Evolutionary conservation across 1,284 basidiomycete genomes (phyloP).

Genomic region (Pascua sp.): DNA sequence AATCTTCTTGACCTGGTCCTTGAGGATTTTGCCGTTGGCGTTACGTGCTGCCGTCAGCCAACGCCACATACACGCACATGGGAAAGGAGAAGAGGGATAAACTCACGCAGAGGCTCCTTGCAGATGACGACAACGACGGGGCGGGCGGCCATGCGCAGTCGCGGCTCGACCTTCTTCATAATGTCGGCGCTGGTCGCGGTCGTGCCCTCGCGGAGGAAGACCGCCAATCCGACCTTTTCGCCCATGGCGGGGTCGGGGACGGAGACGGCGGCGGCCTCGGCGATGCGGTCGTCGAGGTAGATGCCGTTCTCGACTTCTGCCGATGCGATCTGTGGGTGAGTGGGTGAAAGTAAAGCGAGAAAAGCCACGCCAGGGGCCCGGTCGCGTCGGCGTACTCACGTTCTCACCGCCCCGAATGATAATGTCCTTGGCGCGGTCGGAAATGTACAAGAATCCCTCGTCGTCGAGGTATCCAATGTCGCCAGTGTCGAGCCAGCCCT

Average conservation of each 20-base stretch:
- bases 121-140: constrained; percentile 15
- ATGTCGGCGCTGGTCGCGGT: constrained; percentile 4
- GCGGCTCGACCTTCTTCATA: constrained; percentile 2
- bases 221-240: constrained; percentile 37
- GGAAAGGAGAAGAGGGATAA: too few relatives aligned
- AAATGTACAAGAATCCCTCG: constrained; percentile 39
- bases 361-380: too few relatives aligned
- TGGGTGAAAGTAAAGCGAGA: constrained; percentile 5
- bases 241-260: constrained; percentile 35
- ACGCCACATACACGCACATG: too few relatives aligned
- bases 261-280: constrained; percentile 36
- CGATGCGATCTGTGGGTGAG: constrained; percentile 17
- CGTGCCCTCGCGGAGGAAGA: constrained; percentile 12
- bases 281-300: constrained; percentile 26
- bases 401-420: constrained; percentile 48
- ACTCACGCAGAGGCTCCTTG: constrained; percentile 2
- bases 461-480: constrained; percentile 35
- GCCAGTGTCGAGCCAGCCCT: constrained; percentile 46
- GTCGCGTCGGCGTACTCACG: background rate
- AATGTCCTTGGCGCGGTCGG: constrained; percentile 38
- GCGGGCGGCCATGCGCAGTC: constrained; percentile 14
- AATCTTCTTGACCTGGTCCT: constrained; percentile 15
- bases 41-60: constrained; percentile 13
- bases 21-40: constrained; percentile 19
- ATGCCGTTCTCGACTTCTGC: constrained; percentile 42